Evolutionary conservation across 2,329 filamentous ascomycete genomes (phyloP), one percentile per base, ranked within the genome.

Genomic region (Blastomyces gilchristii): DNA sequence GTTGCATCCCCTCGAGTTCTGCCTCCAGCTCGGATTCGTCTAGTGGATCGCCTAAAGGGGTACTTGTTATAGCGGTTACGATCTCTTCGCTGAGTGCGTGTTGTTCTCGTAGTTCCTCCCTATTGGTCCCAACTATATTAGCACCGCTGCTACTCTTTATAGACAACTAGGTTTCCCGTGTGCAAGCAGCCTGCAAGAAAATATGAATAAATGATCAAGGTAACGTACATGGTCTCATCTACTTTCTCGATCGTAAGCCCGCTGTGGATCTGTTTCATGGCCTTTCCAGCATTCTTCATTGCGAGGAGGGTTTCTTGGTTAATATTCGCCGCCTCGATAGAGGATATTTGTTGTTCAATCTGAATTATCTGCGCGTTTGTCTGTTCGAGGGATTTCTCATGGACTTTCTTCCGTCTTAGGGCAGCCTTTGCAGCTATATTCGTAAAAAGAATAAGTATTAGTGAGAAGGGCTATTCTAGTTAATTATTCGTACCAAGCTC

Each of bases 281-380:
- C 94, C 65, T 86, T 80, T 68, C 90, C 87, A 12, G 94, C 93
- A 73, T 87, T 87, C 84, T 96, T 88, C 91, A 99, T 97, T 8
- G 92, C 93, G 69, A 88, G 85, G 67, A 97, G 82, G 14, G 94
- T 99, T 81, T 97, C 92, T 78, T 93, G 87, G 82, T 99, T 99
- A 81, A 99, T 97, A 76, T 97, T 99, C 66, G 94, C 94, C 58
- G 92, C 91, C 78, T 99, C 94, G 80, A 99, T 97, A 65, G 90
- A 88, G 76, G 94, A 94, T 73, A 97, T 95, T 76, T 99, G 91
- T 73, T 92, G 89, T 76, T 99, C 94, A 54, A 99, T 82, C 28
- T 94, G 96, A 70, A 87, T 85, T 72, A 97, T 95, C 78, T 97
- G 93, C 41, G 88, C 85, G 64, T 85, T 83, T 1, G 93, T 97